Conservation (phyloP, 208 protist genomes). For the Zelonia costaricensis region DNA sequence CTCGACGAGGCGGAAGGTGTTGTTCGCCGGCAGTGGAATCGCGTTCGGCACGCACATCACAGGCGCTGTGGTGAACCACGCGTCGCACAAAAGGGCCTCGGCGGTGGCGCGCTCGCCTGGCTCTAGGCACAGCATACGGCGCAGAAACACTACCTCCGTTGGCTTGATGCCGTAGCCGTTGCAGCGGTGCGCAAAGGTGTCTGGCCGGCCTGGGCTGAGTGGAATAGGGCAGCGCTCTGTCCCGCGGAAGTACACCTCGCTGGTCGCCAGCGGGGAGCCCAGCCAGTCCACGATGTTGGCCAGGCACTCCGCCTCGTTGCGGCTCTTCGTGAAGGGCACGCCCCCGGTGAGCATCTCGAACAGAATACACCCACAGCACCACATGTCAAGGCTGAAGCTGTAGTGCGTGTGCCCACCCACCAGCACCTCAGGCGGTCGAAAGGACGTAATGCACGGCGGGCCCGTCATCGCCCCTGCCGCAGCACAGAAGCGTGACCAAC, state of each 20-base stretch:
- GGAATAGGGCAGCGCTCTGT: conserved; percentile 7
- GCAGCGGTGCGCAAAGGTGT: conserved; percentile 67
- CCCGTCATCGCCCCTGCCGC: conserved; percentile 56
- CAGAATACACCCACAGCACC: conserved; percentile 97
- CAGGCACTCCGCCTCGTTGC: conserved; percentile 58
- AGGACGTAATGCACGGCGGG: conserved; percentile 64
- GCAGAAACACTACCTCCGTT: conserved; percentile 55
- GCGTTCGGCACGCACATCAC: conserved; percentile 55
- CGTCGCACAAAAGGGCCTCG: conserved; percentile 52
- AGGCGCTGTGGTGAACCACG: conserved; percentile 72
- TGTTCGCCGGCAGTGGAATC: conserved; percentile 58
- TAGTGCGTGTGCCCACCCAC: conserved; percentile 57
- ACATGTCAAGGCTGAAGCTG: conserved; percentile 95
- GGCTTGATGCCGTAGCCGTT: conserved; percentile 33
- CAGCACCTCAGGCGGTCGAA: conserved; percentile 83
- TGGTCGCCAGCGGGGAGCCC: conserved; percentile 54
- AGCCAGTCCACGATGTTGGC: conserved; percentile 79
- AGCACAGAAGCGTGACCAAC: conserved; percentile 61
- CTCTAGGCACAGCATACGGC: conserved; percentile 78
- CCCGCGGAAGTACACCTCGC: conserved; percentile 45
- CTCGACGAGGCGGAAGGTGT: conserved; percentile 77
- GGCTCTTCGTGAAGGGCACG: conserved; percentile 84
- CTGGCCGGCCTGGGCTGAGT: conserved; percentile 29
- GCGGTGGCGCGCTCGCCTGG: conserved; percentile 59
- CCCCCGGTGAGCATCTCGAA: conserved; percentile 98